These are phyloP conservation scores for Paxillus rubicundulus DNA, from an alignment of 768 basidiomycete genomes.

Conservation along the genomic window DNA sequence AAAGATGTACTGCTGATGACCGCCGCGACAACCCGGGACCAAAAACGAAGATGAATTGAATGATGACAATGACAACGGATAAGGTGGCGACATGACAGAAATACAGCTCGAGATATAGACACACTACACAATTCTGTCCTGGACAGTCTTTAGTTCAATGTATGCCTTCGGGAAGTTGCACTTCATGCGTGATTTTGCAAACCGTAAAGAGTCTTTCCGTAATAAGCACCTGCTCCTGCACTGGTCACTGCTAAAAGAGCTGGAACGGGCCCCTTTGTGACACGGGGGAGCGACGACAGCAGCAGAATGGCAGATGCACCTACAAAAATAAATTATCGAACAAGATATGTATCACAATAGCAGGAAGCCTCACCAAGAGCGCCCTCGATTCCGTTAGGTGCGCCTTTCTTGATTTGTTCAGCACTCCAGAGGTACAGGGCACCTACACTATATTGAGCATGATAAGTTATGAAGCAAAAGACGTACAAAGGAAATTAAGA, in stretches of 20 bases:
- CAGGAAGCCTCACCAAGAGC: constrained; percentile 60
- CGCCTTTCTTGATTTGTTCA: constrained; percentile 69
- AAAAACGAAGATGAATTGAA: too few relatives aligned
- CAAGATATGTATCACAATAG: neutral
- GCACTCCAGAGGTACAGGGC: constrained; percentile 78
- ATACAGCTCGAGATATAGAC: constrained; percentile 7
- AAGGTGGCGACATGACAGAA: neutral
- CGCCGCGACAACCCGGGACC: too few relatives aligned
- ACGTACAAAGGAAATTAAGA: neutral
- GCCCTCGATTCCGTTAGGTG: constrained; percentile 70
- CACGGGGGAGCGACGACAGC: constrained; percentile 70
- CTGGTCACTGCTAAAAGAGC: constrained; percentile 59
- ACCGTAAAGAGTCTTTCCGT: constrained; percentile 55
- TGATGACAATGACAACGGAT: neutral
- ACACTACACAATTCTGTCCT: neutral
- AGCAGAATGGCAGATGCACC: constrained; percentile 76
- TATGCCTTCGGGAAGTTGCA: neutral
- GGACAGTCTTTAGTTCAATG: neutral
- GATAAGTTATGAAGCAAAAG: neutral
- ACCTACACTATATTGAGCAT: constrained; percentile 55
- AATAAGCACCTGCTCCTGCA: constrained; percentile 61
- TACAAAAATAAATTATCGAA: constrained; percentile 24
- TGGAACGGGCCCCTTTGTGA: constrained; percentile 74
- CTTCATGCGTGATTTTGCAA: constrained; percentile 23
- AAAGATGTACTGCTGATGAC: too few relatives aligned